Evolutionary conservation across 371 early-diverging fungal genomes (phyloP).

Genomic region (Haplosporangium sp.): DNA sequence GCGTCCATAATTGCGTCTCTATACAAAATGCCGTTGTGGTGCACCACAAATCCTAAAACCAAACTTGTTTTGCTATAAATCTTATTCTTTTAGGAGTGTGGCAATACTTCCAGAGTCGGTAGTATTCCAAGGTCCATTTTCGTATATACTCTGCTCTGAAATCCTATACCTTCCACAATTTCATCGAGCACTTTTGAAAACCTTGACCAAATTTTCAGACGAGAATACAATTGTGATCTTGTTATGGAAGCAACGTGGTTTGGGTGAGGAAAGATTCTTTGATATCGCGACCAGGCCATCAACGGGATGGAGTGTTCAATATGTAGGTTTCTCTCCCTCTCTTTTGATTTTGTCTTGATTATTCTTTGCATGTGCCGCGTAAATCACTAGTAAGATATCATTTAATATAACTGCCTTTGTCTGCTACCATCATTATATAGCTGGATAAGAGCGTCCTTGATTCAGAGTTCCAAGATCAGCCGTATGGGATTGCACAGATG

Average conservation of each 20-base stretch:
- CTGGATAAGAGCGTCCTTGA: constrained; percentile 33
- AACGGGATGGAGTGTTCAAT: constrained; percentile 28
- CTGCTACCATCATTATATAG: neutral
- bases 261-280: constrained; percentile 58
- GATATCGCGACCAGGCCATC: constrained; percentile 28
- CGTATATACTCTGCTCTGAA: constrained; percentile 59
- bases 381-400: no score
- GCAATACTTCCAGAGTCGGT: constrained; percentile 25
- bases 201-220: constrained; percentile 44
- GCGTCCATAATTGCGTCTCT: no score
- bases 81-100: constrained; percentile 15
- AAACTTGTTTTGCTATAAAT: no score
- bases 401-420: no score
- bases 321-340: constrained; percentile 14
- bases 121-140: constrained; percentile 39
- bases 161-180: constrained; percentile 57
- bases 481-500: constrained; percentile 31
- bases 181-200: constrained; percentile 54
- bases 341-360: neutral
- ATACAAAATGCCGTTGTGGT: no score
- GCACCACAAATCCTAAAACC: no score
- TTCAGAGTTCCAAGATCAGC: constrained; percentile 33
- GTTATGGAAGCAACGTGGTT: constrained; percentile 58
- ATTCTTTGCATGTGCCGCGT: neutral
- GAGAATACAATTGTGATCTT: constrained; percentile 41